Evolutionary conservation across 177 flowering plant genomes (phyloP).

Genomic region (Vitis hybrid): DNA sequence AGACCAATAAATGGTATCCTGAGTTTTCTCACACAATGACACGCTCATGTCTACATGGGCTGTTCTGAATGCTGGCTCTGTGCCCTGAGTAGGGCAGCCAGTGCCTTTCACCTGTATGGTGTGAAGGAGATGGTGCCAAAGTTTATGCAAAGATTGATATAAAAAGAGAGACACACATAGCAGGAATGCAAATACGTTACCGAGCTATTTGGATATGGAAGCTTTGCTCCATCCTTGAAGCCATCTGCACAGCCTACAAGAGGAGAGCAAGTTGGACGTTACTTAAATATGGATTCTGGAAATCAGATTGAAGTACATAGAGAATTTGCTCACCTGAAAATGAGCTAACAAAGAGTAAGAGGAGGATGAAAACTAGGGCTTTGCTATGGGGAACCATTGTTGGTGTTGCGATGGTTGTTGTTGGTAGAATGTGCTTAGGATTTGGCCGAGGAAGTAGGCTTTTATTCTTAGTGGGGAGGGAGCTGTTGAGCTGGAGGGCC

Average conservation of each 20-base stretch:
- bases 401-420: neutral
- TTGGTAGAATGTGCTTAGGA: neutral
- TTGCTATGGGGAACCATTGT: conserved; percentile 5
- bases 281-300: neutral
- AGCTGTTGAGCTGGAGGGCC: conserved; percentile 5
- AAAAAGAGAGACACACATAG: neutral
- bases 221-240: conserved; percentile 6
- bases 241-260: conserved; percentile 8
- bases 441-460: neutral
- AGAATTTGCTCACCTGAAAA: conserved; percentile 4
- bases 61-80: no score
- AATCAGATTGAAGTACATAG: neutral
- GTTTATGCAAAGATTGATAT: neutral
- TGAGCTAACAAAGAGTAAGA: neutral
- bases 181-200: neutral
- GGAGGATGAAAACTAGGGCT: conserved; percentile 6
- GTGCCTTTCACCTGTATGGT: no score
- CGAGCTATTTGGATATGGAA: neutral
- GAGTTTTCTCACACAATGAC: no score
- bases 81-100: no score
- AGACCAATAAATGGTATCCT: no score
- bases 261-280: neutral
- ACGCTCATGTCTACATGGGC: no score
- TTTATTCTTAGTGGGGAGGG: conserved; percentile 8
- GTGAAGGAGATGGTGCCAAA: neutral